Evolutionary conservation across 352 stramenopile species (phyloP).

Genomic region (Globisporangium spiculum): DNA sequence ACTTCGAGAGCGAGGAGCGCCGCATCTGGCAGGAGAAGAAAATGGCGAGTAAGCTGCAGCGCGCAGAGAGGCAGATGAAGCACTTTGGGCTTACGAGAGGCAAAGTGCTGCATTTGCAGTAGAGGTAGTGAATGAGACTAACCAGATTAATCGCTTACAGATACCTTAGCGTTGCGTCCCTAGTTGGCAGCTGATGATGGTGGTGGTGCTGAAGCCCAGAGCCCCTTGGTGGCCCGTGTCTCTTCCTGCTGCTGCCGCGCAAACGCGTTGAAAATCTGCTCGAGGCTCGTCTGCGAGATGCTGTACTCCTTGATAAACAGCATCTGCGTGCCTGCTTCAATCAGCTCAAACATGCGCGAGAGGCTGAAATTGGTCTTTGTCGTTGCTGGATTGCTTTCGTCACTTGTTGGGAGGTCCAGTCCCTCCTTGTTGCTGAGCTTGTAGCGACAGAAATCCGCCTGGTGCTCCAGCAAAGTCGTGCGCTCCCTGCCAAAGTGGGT

Average conservation of each 20-base stretch:
- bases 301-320: slow-evolving; percentile 72
- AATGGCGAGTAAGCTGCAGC: slow-evolving; percentile 92
- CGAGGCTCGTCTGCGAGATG: slow-evolving; percentile 78
- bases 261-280: slow-evolving; percentile 89
- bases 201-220: not conserved
- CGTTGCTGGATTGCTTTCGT: not conserved
- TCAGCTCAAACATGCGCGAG: slow-evolving; percentile 14
- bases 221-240: slow-evolving; percentile 3
- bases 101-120: slow-evolving; percentile 5
- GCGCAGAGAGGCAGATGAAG: slow-evolving; percentile 74
- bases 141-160: not conserved
- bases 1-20: slow-evolving; percentile 60
- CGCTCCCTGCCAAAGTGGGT: slow-evolving; percentile 24
- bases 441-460: slow-evolving; percentile 63
- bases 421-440: slow-evolving; percentile 26
- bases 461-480: slow-evolving; percentile 53
- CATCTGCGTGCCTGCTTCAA: slow-evolving; percentile 5
- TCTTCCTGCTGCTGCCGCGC: slow-evolving; percentile 40
- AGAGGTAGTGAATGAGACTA: not conserved
- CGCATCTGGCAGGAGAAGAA: slow-evolving; percentile 92
- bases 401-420: not conserved
- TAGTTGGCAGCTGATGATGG: not conserved
- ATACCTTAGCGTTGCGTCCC: not conserved
- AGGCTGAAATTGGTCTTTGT: not conserved
- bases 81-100: slow-evolving; percentile 39